Percentiles rank a stretch among this genome's conserved stretches.
These are phyloP conservation scores for Hanseniaspora jakobsenii DNA, from an alignment of 805 yeast species.

Conservation along the genomic window DNA sequence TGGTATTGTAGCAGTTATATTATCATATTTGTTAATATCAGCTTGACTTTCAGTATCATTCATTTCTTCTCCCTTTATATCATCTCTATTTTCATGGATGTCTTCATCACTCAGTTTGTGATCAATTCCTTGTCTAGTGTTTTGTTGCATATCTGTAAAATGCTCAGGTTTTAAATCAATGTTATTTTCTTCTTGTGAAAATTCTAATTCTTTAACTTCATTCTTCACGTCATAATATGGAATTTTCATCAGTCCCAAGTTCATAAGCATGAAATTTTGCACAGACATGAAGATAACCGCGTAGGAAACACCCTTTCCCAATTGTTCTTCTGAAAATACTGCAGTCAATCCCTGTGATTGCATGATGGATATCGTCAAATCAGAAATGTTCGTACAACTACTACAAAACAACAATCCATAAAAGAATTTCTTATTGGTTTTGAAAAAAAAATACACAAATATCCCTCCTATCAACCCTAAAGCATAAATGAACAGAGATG, in stretches of 20 bases:
- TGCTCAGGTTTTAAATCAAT: too few species aligned
- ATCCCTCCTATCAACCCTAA: constrained; percentile 32
- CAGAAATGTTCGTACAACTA: constrained; percentile 66
- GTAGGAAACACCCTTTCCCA: constrained; percentile 66
- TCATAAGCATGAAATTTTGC: constrained; percentile 57
- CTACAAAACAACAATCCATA: constrained; percentile 69
- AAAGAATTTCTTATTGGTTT: constrained; percentile 44
- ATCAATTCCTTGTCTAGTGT: too few species aligned
- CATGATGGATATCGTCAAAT: constrained; percentile 72
- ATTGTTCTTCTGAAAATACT: constrained; percentile 41
- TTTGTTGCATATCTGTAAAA: too few species aligned
- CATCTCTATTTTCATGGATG: too few species aligned
- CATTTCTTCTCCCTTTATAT: constrained; percentile 4
- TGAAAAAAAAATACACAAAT: constrained; percentile 21
- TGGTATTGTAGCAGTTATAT: not conserved
- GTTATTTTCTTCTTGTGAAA: too few species aligned
- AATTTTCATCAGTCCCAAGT: constrained; percentile 60
- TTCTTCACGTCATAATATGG: constrained; percentile 56
- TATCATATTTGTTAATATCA: constrained; percentile 14
- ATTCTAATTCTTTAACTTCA: constrained; percentile 19
- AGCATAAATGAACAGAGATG: constrained; percentile 34
- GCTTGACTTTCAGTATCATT: constrained; percentile 20
- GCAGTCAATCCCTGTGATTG: constrained; percentile 58
- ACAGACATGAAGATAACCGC: constrained; percentile 59
- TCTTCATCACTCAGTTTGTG: too few species aligned